Conservation (phyloP, 108 stramenopile species). For the Schizochytrium sp. region DNA sequence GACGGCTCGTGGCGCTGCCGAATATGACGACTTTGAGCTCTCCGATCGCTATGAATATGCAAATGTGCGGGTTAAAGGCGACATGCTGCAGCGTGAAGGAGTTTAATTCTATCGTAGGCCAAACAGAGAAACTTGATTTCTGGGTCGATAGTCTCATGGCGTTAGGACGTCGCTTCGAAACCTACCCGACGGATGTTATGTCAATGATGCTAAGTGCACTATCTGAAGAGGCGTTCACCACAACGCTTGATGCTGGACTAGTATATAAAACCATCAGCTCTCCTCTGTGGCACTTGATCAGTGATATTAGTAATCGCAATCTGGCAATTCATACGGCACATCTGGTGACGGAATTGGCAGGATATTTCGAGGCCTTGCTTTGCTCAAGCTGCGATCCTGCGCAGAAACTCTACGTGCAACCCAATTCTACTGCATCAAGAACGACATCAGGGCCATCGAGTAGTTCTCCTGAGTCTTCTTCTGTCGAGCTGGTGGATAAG, state of each 20-base stretch:
- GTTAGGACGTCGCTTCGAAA: background rate
- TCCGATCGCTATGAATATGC: background rate
- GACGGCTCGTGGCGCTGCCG: background rate
- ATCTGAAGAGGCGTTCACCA: background rate
- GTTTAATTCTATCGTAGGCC: background rate
- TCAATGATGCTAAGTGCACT: background rate
- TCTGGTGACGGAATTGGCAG: background rate
- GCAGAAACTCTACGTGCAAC: conserved; percentile 1
- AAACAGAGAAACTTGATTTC: background rate
- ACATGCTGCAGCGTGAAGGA: conserved; percentile 35
- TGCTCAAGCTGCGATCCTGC: background rate
- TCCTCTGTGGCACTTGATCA: background rate
- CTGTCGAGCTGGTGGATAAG: too few species aligned
- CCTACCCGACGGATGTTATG: background rate
- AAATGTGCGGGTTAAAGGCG: conserved; percentile 41
- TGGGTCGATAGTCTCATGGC: background rate
- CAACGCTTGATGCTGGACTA: background rate
- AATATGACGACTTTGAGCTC: conserved; percentile 22
- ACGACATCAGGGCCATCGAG: background rate
- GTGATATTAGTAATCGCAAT: conserved; percentile 14
- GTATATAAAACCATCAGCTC: background rate
- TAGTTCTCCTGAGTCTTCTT: too few species aligned
- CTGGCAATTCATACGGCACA: background rate
- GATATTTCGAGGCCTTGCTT: background rate
- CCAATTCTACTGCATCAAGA: background rate